Evolutionary conservation across 768 basidiomycete genomes (phyloP), one percentile per base, ranked within the genome.

Genomic region (Dioszegia aurantiaca): DNA sequence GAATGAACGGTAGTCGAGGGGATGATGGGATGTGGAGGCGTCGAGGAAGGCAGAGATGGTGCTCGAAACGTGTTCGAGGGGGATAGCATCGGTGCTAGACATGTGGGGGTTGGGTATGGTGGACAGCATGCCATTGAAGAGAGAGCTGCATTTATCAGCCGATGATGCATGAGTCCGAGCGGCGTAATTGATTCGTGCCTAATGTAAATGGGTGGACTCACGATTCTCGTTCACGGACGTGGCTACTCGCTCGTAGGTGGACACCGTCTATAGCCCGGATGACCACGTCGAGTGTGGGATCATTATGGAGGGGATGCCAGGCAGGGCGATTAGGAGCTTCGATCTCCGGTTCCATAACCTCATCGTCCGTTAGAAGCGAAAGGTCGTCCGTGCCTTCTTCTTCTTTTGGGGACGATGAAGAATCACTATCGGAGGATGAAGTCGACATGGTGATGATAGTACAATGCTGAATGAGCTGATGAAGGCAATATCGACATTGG

Each of bases 41-140:
- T 44, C 43, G 19, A 44, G 43, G 43, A 44, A 44, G 43, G 23
- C 9, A 26, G 43, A 44, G 17, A 44, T 44, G 43, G 43, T 16
- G 3, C 6, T 5, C 26, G 9, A n/a, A 23, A 8, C 16, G 6
- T 23, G 16, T 17, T 44, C 43, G 21, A 44, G 19, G 3, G 43
- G 43, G 43, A 44, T 44, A 11, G 43, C 43, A 11, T 44, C 23
- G 43, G 17, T 23, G n/a, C 11, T 23, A 24, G 43, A 23, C 43
- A 44, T 44, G 43, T 6, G 16, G 43, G 43, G 9, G 16, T 19
- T 44, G 23, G 23, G 43, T 9, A 44, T 3, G 43, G 43, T 44
- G 43, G 16, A 23, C 21, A 44, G 43, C 43, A 44, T 44, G n/a
- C 19, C 16, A 6, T 24, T 44, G 43, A 44, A 41, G 9, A 41